Evolutionary conservation across 441 rosid species (phyloP), one percentile per base, ranked within the genome.

Genomic region (Macaranga tanarius): DNA sequence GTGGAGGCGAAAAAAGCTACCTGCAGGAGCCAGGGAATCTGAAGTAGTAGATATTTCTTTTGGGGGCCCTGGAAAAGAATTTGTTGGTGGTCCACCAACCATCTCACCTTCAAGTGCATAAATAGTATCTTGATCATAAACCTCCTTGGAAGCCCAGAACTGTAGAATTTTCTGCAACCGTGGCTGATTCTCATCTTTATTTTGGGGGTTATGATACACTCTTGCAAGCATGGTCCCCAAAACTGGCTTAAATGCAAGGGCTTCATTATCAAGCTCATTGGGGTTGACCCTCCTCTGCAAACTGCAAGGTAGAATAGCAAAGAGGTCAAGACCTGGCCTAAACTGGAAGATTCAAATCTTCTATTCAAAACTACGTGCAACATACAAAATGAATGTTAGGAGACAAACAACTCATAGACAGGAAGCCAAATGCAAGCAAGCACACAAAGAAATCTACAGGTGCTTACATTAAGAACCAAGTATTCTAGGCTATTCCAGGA

Each of bases 141-240:
- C 98, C 84, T 90, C 97, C 80, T 95, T 93, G 23, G 97, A 85
- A 74, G 88, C 96, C 99, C 98, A 93, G 74, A 91, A 94, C 79
- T 88, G 95, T 70, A 94, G 78, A 75, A 94, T 92, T 79, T 90
- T 94, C 84, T 90, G 93, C 65, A 94, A 82, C 25, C 95, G 89
- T 16, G 88, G 86, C 77, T 85, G 95, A 72, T 92, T 93, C 76
- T 89, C 96, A 70, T 90, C 97, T 80, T 87, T 88, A 81, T 88
- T 90, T 68, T 85, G 92, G 78, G 95, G 90, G 73, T 82, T 81
- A 85, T 90, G 93, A 82, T 85, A 94, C 69, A 88, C 86, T 76
- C 88, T 89, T 31, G 89, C 91, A 68, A 94, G 93, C 95, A 94
- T 92, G 72, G 93, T 75, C 76, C 98, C 95, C 72, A 94, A 74